Evolutionary conservation across 192 early-diverging fungal genomes (phyloP).

Genomic region (Coemansia sp.): DNA sequence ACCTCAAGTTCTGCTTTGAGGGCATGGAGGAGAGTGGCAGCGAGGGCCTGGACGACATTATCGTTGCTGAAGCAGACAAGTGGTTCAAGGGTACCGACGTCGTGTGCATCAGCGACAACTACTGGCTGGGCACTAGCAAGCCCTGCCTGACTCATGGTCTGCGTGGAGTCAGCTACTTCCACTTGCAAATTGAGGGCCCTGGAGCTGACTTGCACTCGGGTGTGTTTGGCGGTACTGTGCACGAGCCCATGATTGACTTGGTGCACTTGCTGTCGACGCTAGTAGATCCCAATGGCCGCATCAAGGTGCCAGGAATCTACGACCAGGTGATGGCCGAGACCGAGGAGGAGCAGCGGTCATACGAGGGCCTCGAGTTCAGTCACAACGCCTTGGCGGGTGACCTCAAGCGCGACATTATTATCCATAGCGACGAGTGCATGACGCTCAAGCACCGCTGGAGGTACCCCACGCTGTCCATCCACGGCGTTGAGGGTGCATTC

Average conservation of each 20-base stretch:
- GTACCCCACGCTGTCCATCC: slow-evolving; percentile 92
- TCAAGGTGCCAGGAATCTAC: slow-evolving; percentile 89
- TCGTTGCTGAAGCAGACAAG: slow-evolving; percentile 79
- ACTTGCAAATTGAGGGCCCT: slow-evolving; percentile 73
- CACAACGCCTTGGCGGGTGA: slow-evolving; percentile 62
- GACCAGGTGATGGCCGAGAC: slow-evolving; percentile 89
- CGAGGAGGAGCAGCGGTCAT: slow-evolving; percentile 77
- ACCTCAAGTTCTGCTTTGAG: slow-evolving; percentile 97
- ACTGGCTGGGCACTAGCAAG: slow-evolving; percentile 95
- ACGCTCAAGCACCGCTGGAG: slow-evolving; percentile 93
- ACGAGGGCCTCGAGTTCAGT: slow-evolving; percentile 80
- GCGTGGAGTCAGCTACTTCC: slow-evolving; percentile 72
- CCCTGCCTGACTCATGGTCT: slow-evolving; percentile 98
- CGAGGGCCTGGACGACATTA: slow-evolving; percentile 93
- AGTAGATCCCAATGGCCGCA: slow-evolving; percentile 82
- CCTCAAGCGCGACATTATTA: slow-evolving; percentile 75
- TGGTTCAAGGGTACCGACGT: slow-evolving; percentile 93
- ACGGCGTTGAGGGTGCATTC: slow-evolving; percentile 98
- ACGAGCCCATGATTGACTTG: slow-evolving; percentile 99
- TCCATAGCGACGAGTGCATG: slow-evolving; percentile 73
- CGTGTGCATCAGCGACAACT: slow-evolving; percentile 98
- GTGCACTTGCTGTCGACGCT: slow-evolving; percentile 80
- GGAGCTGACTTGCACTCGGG: slow-evolving; percentile 95
- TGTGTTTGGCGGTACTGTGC: slow-evolving; percentile 90
- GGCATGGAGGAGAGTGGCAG: slow-evolving; percentile 90